Conservation (phyloP, 768 basidiomycete genomes). For the Butyriboletus loyo region DNA sequence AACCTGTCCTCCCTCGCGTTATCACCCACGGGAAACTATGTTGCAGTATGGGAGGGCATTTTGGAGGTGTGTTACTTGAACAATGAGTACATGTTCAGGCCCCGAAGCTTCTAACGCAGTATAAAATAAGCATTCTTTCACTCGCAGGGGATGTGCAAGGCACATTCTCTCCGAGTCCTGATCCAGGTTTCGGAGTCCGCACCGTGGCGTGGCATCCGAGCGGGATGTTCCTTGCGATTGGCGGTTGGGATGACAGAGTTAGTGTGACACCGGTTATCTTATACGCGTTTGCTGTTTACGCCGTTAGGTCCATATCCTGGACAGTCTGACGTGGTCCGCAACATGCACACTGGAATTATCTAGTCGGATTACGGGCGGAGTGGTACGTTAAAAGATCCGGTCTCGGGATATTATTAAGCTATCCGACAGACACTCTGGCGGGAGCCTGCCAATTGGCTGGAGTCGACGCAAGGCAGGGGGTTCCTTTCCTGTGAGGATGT, state of each 20-base stretch:
- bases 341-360: slow-evolving; percentile 61
- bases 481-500: slow-evolving; percentile 73
- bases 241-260: slow-evolving; percentile 90
- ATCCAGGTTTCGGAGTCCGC: slow-evolving; percentile 84
- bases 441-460: slow-evolving; percentile 83
- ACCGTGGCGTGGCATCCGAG: slow-evolving; percentile 82
- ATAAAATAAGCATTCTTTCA: slow-evolving; percentile 69
- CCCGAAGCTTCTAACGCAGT: slow-evolving; percentile 41
- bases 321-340: slow-evolving; percentile 71
- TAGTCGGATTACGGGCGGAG: slow-evolving; percentile 51
- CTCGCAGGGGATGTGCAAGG: slow-evolving; percentile 62
- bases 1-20: slow-evolving; percentile 68
- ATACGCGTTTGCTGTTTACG: background rate
- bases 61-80: slow-evolving; percentile 59
- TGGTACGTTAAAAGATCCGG: slow-evolving; percentile 43
- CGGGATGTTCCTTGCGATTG: slow-evolving; percentile 76
- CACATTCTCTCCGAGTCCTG: slow-evolving; percentile 66
- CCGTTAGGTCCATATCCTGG: slow-evolving; percentile 68
- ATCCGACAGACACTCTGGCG: slow-evolving; percentile 70
- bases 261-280: slow-evolving; percentile 5
- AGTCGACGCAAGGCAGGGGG: slow-evolving; percentile 77
- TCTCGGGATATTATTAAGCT: background rate
- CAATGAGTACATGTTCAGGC: background rate
- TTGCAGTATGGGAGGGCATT: slow-evolving; percentile 83
- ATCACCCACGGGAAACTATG: slow-evolving; percentile 71